These are phyloP conservation scores for Thelonectria discophora DNA, from an alignment of 2,329 filamentous ascomycete genomes.

Conservation along the genomic window DNA sequence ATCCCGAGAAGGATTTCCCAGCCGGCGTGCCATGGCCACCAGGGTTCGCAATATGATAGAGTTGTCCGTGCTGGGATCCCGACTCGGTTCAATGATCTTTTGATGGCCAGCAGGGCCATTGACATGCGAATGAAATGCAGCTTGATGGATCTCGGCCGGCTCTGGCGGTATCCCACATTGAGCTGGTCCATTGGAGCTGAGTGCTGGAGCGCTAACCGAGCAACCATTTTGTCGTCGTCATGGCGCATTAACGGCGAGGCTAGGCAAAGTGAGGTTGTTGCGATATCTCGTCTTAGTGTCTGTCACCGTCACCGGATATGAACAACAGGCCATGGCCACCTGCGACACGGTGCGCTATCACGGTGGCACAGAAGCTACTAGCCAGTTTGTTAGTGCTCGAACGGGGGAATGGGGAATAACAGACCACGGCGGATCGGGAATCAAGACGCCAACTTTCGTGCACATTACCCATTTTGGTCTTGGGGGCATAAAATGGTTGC, in stretches of 20 bases:
- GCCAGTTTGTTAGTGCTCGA: background rate
- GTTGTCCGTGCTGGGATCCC: background rate
- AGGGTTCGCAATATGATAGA: constrained; percentile 5
- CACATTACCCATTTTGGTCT: constrained; percentile 2
- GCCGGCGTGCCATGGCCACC: constrained; percentile 9
- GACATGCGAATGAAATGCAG: background rate
- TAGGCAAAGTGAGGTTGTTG: background rate
- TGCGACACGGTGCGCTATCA: constrained; percentile 11
- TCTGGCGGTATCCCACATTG: background rate
- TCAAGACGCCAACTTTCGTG: background rate
- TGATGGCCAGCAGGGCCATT: background rate
- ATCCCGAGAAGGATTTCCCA: constrained; percentile 9
- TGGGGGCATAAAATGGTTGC: background rate
- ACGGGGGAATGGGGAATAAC: background rate
- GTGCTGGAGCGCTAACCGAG: background rate
- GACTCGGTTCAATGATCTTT: background rate
- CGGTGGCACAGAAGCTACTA: background rate
- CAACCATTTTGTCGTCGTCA: background rate
- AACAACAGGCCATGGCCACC: background rate
- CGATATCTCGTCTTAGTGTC: background rate
- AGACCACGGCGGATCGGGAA: background rate
- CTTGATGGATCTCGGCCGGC: background rate
- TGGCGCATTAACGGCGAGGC: background rate
- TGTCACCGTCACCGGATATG: constrained; percentile 5
- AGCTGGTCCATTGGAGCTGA: no score